A percentile compares a stretch with the other conserved stretches of the same genome.
Evolutionary conservation across 352 stramenopile genomes (phyloP).

Genomic region (Phytophthora pinifolia): DNA sequence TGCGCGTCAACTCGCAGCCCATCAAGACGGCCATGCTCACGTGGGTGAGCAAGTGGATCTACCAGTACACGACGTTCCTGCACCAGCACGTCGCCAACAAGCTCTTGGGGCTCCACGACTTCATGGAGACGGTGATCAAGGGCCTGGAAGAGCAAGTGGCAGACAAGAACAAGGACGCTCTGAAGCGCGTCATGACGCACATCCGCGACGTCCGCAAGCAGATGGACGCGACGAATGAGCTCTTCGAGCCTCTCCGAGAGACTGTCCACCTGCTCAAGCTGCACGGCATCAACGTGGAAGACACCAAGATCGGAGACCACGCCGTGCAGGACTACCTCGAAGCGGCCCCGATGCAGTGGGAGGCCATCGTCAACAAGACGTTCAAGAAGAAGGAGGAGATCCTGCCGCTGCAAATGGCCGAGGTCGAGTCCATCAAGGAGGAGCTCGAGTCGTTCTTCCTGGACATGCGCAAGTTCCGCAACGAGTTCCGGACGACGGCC

Average conservation of each 20-base stretch:
- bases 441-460: conserved; percentile 95
- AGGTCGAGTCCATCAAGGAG: conserved; percentile 93
- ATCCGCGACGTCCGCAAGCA: conserved; percentile 95
- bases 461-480: conserved; percentile 94
- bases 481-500: conserved; percentile 92
- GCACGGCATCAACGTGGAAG: conserved; percentile 92
- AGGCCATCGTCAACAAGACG: conserved; percentile 97
- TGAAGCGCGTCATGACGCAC: conserved; percentile 98
- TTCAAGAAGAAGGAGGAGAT: conserved; percentile 99
- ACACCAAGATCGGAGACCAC: conserved; percentile 83
- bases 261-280: conserved; percentile 94
- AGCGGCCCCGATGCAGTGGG: conserved; percentile 95
- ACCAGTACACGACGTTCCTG: conserved; percentile 95
- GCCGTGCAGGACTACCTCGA: conserved; percentile 93
- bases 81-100: conserved; percentile 92
- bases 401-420: conserved; percentile 95
- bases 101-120: conserved; percentile 85
- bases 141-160: conserved; percentile 90
- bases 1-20: conserved; percentile 96
- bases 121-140: conserved; percentile 93
- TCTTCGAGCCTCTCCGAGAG: conserved; percentile 95
- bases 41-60: conserved; percentile 97
- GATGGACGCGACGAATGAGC: conserved; percentile 91
- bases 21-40: conserved; percentile 96
- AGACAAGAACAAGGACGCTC: conserved; percentile 92